Evolutionary conservation across 2,329 filamentous ascomycete genomes (phyloP).

Genomic region (Periglandula ipomoeae): DNA sequence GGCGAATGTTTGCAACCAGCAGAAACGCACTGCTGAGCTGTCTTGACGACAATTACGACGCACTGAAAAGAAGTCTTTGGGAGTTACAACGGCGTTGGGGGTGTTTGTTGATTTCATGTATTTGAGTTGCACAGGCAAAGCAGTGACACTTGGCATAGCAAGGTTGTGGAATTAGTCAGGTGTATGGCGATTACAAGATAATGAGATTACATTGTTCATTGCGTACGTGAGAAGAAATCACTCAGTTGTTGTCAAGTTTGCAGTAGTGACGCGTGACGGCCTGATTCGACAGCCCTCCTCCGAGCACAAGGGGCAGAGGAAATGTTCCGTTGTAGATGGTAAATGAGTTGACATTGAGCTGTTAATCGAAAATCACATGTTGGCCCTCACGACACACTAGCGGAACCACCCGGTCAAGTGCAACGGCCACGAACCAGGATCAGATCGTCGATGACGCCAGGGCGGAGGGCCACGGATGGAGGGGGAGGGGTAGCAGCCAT

Average conservation of each 20-base stretch:
- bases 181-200: background rate
- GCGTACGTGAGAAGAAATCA: no score
- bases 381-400: no score
- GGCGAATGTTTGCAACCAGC: slow-evolving; percentile 1
- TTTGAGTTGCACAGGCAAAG: background rate
- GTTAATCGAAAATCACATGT: no score
- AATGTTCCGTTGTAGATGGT: no score
- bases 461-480: background rate
- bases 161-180: background rate
- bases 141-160: background rate
- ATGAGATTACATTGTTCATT: no score
- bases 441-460: slow-evolving; percentile 6
- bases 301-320: no score
- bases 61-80: background rate
- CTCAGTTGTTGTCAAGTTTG: no score
- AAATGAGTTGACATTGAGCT: no score
- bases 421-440: background rate
- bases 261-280: no score
- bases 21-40: background rate
- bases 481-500: slow-evolving; percentile 6
- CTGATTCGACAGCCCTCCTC: no score
- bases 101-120: background rate
- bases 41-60: slow-evolving; percentile 3
- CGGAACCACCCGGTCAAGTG: background rate
- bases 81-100: slow-evolving; percentile 4